Evolutionary conservation across 306 rosid genomes (phyloP), one percentile per base, ranked within the genome.

Genomic region (Malus sieversii): DNA sequence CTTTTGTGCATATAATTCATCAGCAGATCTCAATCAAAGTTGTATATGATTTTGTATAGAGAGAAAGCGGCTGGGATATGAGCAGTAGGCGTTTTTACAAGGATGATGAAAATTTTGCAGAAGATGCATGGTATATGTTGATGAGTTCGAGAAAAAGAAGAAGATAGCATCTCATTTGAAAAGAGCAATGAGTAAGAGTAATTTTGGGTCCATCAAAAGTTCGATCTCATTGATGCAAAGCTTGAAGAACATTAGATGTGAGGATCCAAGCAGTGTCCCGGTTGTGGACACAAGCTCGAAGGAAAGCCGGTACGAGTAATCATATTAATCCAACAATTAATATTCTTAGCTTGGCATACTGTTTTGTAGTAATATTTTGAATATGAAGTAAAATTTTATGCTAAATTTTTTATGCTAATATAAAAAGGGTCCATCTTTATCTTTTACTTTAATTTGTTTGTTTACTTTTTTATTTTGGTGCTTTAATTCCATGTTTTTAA

Each of bases 221-320:
- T 84, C 93, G 95, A 93, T 86, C 96, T 91, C 71, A 85, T 93
- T 78, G 98, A 93, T 88, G 92, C 97, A 3, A 93, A 93, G 91
- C 97, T 93, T 61, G 98, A 91, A 82, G 97, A 89, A 72, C 97
- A 93, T 87, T 96, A 91, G 83, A 82, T 88, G 88, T 91, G 96
- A 84, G 97, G 96, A 91, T 91, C 98, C 83, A 93, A 93, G 81
- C 93, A 88, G 80, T 91, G 93, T 83, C 98, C 97, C 29, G 90
- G 98, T 75, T 93, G 98, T 71, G 98, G 98, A 40, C 98, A 93
- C 85, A 88, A 86, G 80, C 92, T 93, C 48, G 90, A 93, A 84
- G 83, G 81, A 68, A 93, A 90, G 75, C 96, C 88, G 92, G 98
- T 93, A 91, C 27, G 81, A 22, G 62, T 5, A 45, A 45, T 57